Conservation (phyloP, 495 filamentous ascomycete species). For the Wilcoxina mikolae region DNA sequence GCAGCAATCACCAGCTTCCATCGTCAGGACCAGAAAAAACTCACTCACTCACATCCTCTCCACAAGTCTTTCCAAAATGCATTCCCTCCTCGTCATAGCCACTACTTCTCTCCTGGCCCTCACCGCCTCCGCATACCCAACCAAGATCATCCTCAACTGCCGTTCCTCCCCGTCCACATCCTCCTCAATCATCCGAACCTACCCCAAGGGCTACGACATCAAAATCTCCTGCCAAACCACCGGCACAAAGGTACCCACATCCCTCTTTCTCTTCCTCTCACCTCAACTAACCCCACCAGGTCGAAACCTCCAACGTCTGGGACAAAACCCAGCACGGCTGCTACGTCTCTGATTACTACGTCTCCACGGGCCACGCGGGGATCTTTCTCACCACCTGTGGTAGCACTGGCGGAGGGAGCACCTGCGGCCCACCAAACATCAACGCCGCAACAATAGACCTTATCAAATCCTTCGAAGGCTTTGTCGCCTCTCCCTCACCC, state of each 20-base stretch:
- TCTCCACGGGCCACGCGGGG: slow-evolving; percentile 13
- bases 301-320: slow-evolving; percentile 20
- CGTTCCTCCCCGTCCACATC: slow-evolving; percentile 14
- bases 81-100: slow-evolving; percentile 2
- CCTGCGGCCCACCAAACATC: slow-evolving; percentile 24
- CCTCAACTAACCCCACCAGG: not conserved
- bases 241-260: slow-evolving; percentile 4
- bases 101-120: slow-evolving; percentile 5
- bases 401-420: slow-evolving; percentile 15
- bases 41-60: not conserved
- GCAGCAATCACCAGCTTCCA: not conserved
- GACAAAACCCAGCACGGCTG: slow-evolving; percentile 26
- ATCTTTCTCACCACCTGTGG: slow-evolving; percentile 13
- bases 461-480: slow-evolving; percentile 34
- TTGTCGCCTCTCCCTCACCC: slow-evolving; percentile 25
- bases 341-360: slow-evolving; percentile 24
- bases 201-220: slow-evolving; percentile 15
- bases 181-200: slow-evolving; percentile 10
- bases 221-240: slow-evolving; percentile 19
- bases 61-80: not conserved
- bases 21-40: not conserved
- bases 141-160: slow-evolving; percentile 11
- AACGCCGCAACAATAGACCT: slow-evolving; percentile 31
- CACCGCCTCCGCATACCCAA: not conserved
- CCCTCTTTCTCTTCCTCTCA: not conserved